A percentile compares a stretch with the other conserved stretches of the same genome.
phyloP scores from a whole-genome alignment of 2,329 filamentous ascomycete genomes.

The Neofusicoccum ribis region DNA sequence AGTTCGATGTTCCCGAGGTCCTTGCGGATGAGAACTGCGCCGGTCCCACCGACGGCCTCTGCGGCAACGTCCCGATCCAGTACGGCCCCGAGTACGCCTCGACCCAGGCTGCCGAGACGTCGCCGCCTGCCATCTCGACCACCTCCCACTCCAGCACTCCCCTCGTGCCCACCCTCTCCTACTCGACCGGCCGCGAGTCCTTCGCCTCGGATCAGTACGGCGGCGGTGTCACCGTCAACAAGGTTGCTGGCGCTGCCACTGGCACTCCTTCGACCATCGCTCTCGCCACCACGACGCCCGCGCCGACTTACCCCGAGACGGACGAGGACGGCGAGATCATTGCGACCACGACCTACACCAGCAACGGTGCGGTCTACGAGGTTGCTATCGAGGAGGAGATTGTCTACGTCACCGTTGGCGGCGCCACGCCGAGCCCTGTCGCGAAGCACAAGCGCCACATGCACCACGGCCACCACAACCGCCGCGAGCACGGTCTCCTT shows the following conservation, averaged over 20 bases:
- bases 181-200: conserved; percentile 31
- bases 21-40: conserved; percentile 62
- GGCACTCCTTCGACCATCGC: conserved; percentile 3
- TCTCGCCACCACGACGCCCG: conserved; percentile 3
- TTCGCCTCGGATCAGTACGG: conserved; percentile 34
- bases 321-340: conserved; percentile 27
- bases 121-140: conserved; percentile 19
- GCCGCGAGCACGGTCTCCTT: conserved; percentile 21
- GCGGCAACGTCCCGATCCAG: conserved; percentile 61
- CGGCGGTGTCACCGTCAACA: conserved; percentile 36
- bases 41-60: conserved; percentile 60
- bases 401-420: conserved; percentile 42
- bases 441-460: conserved; percentile 29
- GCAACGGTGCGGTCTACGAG: conserved; percentile 46
- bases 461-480: conserved; percentile 31
- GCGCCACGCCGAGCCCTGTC: conserved; percentile 26
- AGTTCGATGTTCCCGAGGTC: conserved; percentile 57
- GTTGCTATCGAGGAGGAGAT: conserved; percentile 46
- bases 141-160: conserved; percentile 23
- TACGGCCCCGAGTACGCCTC: conserved; percentile 46
- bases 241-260: conserved; percentile 25
- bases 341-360: conserved; percentile 45
- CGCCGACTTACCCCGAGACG: conserved; percentile 12
- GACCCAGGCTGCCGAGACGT: conserved; percentile 21
- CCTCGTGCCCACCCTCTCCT: conserved; percentile 35